Evolutionary conservation across 1,284 basidiomycete genomes (phyloP), one percentile per base, ranked within the genome.

Genomic region (Mrakiaceae sp.): DNA sequence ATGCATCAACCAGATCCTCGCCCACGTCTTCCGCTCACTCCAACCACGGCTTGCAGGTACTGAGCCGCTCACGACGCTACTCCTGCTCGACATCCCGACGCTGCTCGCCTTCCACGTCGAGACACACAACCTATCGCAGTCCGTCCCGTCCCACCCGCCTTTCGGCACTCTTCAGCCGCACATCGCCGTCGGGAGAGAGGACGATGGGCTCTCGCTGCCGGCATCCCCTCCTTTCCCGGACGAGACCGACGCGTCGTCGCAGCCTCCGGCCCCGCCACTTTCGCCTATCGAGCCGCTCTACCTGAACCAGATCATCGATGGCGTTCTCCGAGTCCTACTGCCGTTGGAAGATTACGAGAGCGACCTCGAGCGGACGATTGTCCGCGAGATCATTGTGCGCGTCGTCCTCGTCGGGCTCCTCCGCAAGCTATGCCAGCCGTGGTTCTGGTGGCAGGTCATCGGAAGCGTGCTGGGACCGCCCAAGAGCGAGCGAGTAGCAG

Each of bases 131-230:
- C 5, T 49, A 10, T 44, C 57, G 5, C 9, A 44, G 3, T 58
- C 46, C 14, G 8, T 8, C 3, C 49, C 57, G 6, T 4, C 57
- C 2, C 9, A 47, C 46, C 46, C 57, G 46, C 47, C 57, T 1
- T 58, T 47, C n/a, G 57, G 49, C 9, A 47, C 57, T 27, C 46
- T 58, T 4, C 57, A 58, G 46, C 57, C 57, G 44, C 57, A 58
- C 44, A 47, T 58, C 2, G 57, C 46, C 46, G 46, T 58, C 48
- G 48, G 48, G 16, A 4, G 3, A 46, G 43, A 7, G 56, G 43
- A 46, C 46, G 57, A 2, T 44, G 57, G n/a, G 27, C 27, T 27
- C 27, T 27, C 27, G 2, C 27, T 27, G 27, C 27, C 27, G 27
- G 27, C 27, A 27, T 27, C 27, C 27, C 27, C 27, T 27, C 27